Percentiles rank a stretch among this genome's conserved stretches.
phyloP scores from a whole-genome alignment of 768 basidiomycete genomes.

The Jaapia argillacea region DNA sequence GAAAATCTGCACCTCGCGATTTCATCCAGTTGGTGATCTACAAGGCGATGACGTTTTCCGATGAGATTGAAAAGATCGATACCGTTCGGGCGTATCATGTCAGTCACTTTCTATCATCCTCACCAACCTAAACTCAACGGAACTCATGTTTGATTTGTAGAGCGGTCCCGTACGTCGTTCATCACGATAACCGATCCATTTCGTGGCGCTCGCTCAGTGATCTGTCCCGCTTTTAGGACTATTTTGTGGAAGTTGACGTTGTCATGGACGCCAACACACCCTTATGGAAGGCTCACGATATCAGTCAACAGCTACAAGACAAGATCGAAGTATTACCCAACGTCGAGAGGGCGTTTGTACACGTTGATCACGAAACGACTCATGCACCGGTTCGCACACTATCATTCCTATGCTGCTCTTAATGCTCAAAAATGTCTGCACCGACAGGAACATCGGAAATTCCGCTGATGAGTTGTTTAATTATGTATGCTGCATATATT shows the following conservation, averaged over 20 bases:
- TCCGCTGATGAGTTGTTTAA: too few species aligned
- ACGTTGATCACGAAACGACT: slow-evolving; percentile 91
- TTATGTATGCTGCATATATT: too few species aligned
- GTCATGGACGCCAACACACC: slow-evolving; percentile 88
- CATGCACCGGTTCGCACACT: slow-evolving; percentile 45
- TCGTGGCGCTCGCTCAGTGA: slow-evolving; percentile 1
- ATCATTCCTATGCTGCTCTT: slow-evolving; percentile 2
- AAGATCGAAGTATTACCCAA: slow-evolving; percentile 84
- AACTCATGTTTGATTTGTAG: slow-evolving; percentile 25
- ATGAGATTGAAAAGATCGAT: slow-evolving; percentile 80
- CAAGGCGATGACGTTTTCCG: slow-evolving; percentile 83
- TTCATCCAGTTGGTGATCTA: slow-evolving; percentile 89
- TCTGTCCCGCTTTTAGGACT: slow-evolving; percentile 52
- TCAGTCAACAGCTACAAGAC: slow-evolving; percentile 78
- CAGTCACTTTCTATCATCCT: slow-evolving; percentile 18
- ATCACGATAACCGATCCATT: background rate
- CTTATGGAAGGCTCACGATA: slow-evolving; percentile 80
- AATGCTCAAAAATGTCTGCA: too few species aligned
- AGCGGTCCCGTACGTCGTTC: slow-evolving; percentile 56
- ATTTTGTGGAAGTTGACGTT: slow-evolving; percentile 92
- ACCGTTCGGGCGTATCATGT: slow-evolving; percentile 92
- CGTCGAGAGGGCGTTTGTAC: slow-evolving; percentile 90
- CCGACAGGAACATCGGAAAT: slow-evolving; percentile 39
- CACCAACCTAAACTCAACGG: too few species aligned
- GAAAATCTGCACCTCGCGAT: slow-evolving; percentile 85